These are phyloP conservation scores for Penicillium dipodomyicola DNA, from an alignment of 495 filamentous ascomycete species.

Conservation along the genomic window DNA sequence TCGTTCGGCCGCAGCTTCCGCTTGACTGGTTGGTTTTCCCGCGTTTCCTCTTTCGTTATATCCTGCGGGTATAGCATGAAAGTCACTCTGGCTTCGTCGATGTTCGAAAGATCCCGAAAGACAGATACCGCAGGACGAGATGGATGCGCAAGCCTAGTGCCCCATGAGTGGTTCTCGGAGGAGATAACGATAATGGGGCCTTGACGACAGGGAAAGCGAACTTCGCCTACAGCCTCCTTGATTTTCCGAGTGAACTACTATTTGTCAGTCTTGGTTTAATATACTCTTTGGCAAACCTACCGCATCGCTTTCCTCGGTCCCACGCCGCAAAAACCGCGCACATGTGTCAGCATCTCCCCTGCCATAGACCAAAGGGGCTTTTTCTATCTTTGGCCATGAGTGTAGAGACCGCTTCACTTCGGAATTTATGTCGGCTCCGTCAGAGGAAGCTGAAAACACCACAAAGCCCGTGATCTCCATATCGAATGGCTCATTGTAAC, in stretches of 20 bases:
- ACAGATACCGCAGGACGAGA: slow-evolving; percentile 6
- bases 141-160: slow-evolving; percentile 5
- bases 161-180: background rate
- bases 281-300: slow-evolving; percentile 4
- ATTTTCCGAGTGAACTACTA: slow-evolving; percentile 5
- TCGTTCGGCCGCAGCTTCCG: slow-evolving; percentile 9
- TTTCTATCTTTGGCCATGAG: background rate
- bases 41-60: slow-evolving; percentile 6
- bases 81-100: slow-evolving; percentile 2
- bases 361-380: background rate
- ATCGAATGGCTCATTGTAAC: slow-evolving; percentile 1
- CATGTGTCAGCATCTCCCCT: slow-evolving; percentile 1
- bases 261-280: slow-evolving; percentile 4
- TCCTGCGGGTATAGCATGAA: slow-evolving; percentile 3
- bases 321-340: slow-evolving; percentile 2
- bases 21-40: background rate
- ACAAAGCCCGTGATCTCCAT: slow-evolving; percentile 8
- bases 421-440: background rate
- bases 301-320: background rate
- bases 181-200: slow-evolving; percentile 3
- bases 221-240: slow-evolving; percentile 1
- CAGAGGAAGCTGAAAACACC: slow-evolving; percentile 1
- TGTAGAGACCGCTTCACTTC: slow-evolving; percentile 2
- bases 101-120: slow-evolving; percentile 10
- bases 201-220: background rate